Evolutionary conservation across 2,329 filamentous ascomycete species (phyloP).

Genomic region (Bipolaris gigantea): DNA sequence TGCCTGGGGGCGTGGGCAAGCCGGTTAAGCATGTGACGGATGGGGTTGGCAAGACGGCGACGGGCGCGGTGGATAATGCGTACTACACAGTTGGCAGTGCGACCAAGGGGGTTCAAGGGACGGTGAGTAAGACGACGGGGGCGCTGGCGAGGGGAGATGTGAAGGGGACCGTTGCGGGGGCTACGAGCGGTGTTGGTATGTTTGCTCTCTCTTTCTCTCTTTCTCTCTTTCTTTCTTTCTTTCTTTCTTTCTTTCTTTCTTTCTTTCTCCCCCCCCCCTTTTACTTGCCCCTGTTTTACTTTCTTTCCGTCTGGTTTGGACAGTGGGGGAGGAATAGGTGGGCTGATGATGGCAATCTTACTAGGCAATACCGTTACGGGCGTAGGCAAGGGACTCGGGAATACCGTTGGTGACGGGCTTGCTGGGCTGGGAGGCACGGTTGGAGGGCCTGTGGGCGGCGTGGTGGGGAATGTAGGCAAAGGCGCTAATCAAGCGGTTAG

Average conservation of each 20-base stretch:
- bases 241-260: neutral
- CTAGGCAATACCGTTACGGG: slow-evolving; percentile 44
- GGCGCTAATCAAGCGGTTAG: slow-evolving; percentile 47
- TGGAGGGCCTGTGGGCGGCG: slow-evolving; percentile 46
- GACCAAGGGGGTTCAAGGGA: slow-evolving; percentile 48
- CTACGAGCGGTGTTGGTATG: slow-evolving; percentile 39
- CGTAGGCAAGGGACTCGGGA: slow-evolving; percentile 39
- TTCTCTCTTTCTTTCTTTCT: neutral
- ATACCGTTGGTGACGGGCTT: slow-evolving; percentile 44
- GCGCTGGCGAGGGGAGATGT: slow-evolving; percentile 49
- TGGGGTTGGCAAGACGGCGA: slow-evolving; percentile 48
- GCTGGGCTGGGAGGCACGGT: slow-evolving; percentile 44
- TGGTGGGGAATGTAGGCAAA: slow-evolving; percentile 49
- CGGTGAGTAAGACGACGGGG: slow-evolving; percentile 49
- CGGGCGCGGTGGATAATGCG: slow-evolving; percentile 44
- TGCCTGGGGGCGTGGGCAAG: slow-evolving; percentile 41
- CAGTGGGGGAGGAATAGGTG: no score
- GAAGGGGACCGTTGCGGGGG: slow-evolving; percentile 44
- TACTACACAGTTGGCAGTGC: slow-evolving; percentile 47
- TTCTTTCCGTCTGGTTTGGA: no score
- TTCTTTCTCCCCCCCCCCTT: no score
- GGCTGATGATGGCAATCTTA: no score
- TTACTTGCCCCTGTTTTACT: no score
- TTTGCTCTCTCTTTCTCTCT: no score
- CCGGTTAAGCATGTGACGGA: slow-evolving; percentile 47